Percentiles rank a stretch among this genome's conserved stretches.
phyloP scores from a whole-genome alignment of 2,329 filamentous ascomycete genomes.

The Arthrobotrys iridis region DNA sequence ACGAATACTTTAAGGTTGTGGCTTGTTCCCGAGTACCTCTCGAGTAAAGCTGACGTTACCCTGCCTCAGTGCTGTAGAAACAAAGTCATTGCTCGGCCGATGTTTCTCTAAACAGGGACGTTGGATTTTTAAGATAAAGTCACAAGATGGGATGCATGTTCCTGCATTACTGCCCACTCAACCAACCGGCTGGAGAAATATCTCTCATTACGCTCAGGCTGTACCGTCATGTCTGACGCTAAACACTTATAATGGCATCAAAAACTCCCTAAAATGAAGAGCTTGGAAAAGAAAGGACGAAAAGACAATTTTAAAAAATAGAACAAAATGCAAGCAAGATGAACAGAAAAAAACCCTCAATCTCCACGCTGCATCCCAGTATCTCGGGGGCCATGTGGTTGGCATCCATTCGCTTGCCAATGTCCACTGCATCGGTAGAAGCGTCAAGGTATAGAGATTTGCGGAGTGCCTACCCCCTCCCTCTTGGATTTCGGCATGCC shows the following conservation, averaged over 20 bases:
- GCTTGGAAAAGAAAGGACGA: too few relatives aligned
- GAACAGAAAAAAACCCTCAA: not conserved
- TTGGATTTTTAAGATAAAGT: constrained; percentile 23
- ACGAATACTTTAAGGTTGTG: constrained; percentile 15
- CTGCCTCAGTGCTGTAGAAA: not conserved
- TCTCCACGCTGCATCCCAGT: constrained; percentile 19
- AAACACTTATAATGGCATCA: not conserved
- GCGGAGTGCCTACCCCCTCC: not conserved
- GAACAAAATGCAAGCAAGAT: not conserved
- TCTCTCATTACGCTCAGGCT: not conserved
- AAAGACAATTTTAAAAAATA: not conserved
- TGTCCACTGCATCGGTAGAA: constrained; percentile 9
- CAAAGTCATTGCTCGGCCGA: not conserved
- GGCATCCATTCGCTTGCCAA: constrained; percentile 44
- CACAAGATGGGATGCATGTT: constrained; percentile 51
- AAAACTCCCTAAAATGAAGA: too few relatives aligned
- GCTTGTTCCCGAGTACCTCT: constrained; percentile 18
- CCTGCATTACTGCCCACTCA: constrained; percentile 29
- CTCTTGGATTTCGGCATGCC: constrained; percentile 13
- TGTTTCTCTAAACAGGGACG: not conserved
- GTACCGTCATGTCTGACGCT: not conserved
- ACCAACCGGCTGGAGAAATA: constrained; percentile 7
- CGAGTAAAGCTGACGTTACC: constrained; percentile 7
- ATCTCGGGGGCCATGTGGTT: constrained; percentile 47
- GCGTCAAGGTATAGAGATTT: constrained; percentile 16